Evolutionary conservation across 192 early-diverging fungal species (phyloP), one percentile per base, ranked within the genome.

Genomic region (Backusella tuberculispora): DNA sequence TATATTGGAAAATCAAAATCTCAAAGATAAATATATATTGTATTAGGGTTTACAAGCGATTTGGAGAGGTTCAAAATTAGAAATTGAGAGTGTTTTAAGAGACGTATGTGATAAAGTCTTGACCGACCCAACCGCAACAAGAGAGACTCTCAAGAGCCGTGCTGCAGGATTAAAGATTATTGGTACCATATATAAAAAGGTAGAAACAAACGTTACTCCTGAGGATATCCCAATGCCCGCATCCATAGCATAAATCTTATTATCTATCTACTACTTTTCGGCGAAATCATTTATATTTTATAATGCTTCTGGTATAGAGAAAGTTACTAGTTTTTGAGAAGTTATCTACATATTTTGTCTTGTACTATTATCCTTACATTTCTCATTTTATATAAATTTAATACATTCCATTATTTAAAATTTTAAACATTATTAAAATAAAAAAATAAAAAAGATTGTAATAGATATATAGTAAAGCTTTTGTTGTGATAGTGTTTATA

Each of bases 51-150:
- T 99, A 69, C 89, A 95, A 73, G 95, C 95, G 6, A 87, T 98
- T 66, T 98, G 97, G 97, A 88, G 92, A 81, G 95, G 94, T 15
- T 92, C 91, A 64, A 96, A 97, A 76, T 80, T 99, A 73, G 98
- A 99, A 79, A 95, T 99, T 53, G 95, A 98, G 79, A 89, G 88
- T 79, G 95, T 97, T 15, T 81, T 98, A 64, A 86, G 95, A 42
- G 95, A 97, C 74, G 96, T 97, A 0, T 99, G 98, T 83, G 96
- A 96, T 76, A 75, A 78, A 13, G 90, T 94, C 19, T 83, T 98
- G 64, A 84, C 90, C 63, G 95, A 97, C 75, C 84, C 89, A 50
- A 74, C 66, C 47, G 86, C 83, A 6, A 65, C 86, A 63, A 91
- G 88, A 78, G 85, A 89, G 64, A 80, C 86, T 0, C 71, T 86